phyloP scores from a whole-genome alignment of 371 early-diverging fungal species.

The Rhizopus arrhizus region DNA sequence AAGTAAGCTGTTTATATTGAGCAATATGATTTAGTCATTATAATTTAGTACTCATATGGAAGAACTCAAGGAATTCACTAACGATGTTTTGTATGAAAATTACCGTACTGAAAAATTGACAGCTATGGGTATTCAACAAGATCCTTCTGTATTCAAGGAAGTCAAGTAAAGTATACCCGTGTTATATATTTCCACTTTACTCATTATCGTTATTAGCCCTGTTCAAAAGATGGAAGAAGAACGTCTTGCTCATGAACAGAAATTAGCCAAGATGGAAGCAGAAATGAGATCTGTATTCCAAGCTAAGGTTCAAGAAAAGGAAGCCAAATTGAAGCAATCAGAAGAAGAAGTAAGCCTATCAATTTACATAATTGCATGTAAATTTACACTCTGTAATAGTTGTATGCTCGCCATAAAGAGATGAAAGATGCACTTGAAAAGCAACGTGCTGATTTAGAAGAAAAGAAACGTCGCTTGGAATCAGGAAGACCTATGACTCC shows the following conservation, averaged over 20 bases:
- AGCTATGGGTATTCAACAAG: constrained; percentile 82
- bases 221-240: constrained; percentile 93
- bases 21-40: neutral
- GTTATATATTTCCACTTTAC: no score
- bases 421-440: constrained; percentile 96
- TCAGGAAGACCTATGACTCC: constrained; percentile 84
- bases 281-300: constrained; percentile 98
- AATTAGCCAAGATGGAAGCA: constrained; percentile 96
- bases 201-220: constrained; percentile 52
- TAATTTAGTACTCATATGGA: constrained; percentile 80
- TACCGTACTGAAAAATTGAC: constrained; percentile 91
- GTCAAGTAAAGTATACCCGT: constrained; percentile 53
- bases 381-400: constrained; percentile 32
- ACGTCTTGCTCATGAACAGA: constrained; percentile 88
- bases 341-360: constrained; percentile 81
- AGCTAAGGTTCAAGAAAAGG: constrained; percentile 98
- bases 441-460: constrained; percentile 90
- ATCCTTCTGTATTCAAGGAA: constrained; percentile 79
- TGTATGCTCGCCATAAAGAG: constrained; percentile 94
- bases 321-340: constrained; percentile 92
- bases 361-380: neutral
- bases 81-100: constrained; percentile 93
- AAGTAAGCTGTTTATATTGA: neutral
- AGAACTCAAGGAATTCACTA: constrained; percentile 91
- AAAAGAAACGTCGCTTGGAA: constrained; percentile 89